Evolutionary conservation across 75 land plant genomes (phyloP).

Genomic region (Cunninghamia lanceolata): DNA sequence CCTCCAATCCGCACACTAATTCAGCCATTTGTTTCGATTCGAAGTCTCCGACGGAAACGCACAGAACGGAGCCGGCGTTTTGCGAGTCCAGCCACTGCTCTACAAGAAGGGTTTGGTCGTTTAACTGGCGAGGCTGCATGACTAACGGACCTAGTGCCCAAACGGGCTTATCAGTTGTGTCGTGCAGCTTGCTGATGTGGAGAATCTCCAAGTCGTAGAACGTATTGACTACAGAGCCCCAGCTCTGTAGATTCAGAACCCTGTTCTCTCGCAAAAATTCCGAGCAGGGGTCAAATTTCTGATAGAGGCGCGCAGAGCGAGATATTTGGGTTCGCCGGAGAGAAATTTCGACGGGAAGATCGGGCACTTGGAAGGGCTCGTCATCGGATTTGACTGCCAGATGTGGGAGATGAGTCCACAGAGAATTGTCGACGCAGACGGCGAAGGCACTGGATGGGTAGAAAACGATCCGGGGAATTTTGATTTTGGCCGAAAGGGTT

Average conservation of each 20-base stretch:
- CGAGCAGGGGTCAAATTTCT: neutral
- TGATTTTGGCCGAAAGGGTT: neutral
- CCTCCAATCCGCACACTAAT: constrained; percentile 8
- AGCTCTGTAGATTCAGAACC: neutral
- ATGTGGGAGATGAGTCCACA: neutral
- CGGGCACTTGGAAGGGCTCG: neutral
- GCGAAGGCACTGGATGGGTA: neutral
- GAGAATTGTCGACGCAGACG: neutral
- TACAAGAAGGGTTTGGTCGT: neutral
- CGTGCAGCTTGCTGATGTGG: neutral
- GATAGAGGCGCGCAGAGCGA: neutral
- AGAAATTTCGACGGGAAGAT: neutral
- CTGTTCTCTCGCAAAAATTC: neutral
- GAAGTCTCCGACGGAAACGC: constrained; percentile 3
- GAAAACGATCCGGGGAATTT: neutral
- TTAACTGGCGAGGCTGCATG: neutral
- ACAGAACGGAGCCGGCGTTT: constrained; percentile 6
- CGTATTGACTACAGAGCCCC: neutral
- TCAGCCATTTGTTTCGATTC: neutral
- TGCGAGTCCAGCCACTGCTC: constrained; percentile 6
- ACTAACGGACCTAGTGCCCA: neutral
- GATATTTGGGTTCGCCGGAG: neutral
- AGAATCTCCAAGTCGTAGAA: neutral
- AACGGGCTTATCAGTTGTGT: neutral
- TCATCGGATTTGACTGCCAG: neutral